Evolutionary conservation across 2,329 filamentous ascomycete species (phyloP), one percentile per base, ranked within the genome.

Genomic region (Coniochaeta ligniaria): DNA sequence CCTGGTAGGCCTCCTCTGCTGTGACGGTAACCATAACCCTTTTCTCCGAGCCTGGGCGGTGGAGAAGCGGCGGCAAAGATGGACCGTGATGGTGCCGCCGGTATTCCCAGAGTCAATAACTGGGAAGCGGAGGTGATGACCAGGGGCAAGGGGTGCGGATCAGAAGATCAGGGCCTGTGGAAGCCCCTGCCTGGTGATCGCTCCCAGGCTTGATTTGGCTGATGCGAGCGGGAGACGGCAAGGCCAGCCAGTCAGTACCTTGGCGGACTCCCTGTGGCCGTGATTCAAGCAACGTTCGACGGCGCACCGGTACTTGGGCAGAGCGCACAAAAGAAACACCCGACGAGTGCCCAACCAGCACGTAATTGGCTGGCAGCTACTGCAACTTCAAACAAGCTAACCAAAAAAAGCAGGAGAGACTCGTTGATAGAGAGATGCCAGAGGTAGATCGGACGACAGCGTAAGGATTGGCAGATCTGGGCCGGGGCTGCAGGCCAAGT

Each of bases 21-120:
- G 54, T 38, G 38, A 57, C 54, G 54, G 54, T 36, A 38, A 57
- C n/a, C 54, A 57, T 57, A 38, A 36, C 54, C 54, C 17, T 38
- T 52, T n/a, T 31, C 47, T 31, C 47, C 24, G 24, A 52, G 24
- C 14, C 24, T 17, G 22, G 9, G 22, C 26, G 12, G 43, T 24
- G 20, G 43, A 14, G 20, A 14, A 47, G 3, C 43, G 22, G 43
- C 43, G 43, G 43, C 43, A 47, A 47, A 47, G 43, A 47, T 24
- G 43, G 43, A 12, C 38, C 38, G 38, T 16, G 38, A 41, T 2
- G 38, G 16, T 41, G 38, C 38, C 38, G 38, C 38, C 16, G 17
- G 38, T 41, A 41, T 20, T 41, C 9, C 38, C 20, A 47, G 22
- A 28, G 22, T 52, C 22, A n/a, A 28, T 17, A 31, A 31, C 47